Conservation (phyloP, 2,329 filamentous ascomycete species). For the Penicillium sp. region DNA sequence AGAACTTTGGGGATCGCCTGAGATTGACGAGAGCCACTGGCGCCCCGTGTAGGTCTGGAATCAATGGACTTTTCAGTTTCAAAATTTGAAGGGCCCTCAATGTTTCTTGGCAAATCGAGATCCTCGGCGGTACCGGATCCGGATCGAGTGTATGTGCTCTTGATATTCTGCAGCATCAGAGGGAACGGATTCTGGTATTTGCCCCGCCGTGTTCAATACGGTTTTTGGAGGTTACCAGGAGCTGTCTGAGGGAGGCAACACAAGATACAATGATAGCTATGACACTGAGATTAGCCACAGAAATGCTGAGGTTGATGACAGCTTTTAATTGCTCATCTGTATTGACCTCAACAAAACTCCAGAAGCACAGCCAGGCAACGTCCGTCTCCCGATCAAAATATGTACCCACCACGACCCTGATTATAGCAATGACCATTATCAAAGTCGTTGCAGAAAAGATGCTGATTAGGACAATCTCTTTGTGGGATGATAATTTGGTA, state of each 20-base stretch:
- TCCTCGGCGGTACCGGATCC: no score
- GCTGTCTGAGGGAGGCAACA: slow-evolving; percentile 15
- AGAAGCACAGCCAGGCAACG: slow-evolving; percentile 19
- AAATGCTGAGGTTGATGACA: background rate
- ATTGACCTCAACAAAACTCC: slow-evolving; percentile 20
- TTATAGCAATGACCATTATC: slow-evolving; percentile 15
- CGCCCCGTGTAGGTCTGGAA: no score
- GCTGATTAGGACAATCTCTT: slow-evolving; percentile 14
- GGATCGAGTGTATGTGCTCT: no score
- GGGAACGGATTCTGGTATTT: background rate
- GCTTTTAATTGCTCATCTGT: slow-evolving; percentile 2
- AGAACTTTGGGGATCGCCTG: no score
- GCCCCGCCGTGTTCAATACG: background rate
- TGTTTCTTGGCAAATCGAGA: no score
- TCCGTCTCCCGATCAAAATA: slow-evolving; percentile 11
- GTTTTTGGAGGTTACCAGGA: slow-evolving; percentile 13
- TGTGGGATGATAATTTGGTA: slow-evolving; percentile 8
- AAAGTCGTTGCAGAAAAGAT: slow-evolving; percentile 18
- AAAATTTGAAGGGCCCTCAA: no score
- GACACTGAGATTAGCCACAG: background rate
- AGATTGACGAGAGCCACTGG: no score
- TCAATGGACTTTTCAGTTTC: no score
- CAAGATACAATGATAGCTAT: slow-evolving; percentile 16
- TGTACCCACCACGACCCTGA: slow-evolving; percentile 13
- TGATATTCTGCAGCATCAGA: background rate